These are phyloP conservation scores for Backusella morwellensis DNA, from an alignment of 192 early-diverging fungal species.

Conservation along the genomic window DNA sequence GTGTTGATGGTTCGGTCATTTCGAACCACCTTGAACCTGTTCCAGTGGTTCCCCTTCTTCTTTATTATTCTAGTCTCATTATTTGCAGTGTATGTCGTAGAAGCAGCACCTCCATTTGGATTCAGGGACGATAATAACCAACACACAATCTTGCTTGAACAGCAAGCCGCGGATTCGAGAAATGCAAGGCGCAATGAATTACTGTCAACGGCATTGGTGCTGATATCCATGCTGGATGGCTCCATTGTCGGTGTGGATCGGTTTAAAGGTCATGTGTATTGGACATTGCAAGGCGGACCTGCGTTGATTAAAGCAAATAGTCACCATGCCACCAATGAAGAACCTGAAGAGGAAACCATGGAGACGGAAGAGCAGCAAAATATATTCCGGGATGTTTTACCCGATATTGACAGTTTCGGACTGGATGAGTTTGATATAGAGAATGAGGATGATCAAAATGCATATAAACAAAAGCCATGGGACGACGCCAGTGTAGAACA, in stretches of 20 bases:
- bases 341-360: not conserved
- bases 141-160: not conserved
- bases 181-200: not conserved
- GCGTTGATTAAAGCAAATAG: constrained; percentile 35
- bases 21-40: constrained; percentile 1
- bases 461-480: not conserved
- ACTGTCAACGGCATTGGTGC: constrained; percentile 35
- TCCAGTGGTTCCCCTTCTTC: not conserved
- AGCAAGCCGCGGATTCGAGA: not conserved
- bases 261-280: constrained; percentile 51
- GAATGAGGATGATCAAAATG: not conserved
- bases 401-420: constrained; percentile 1
- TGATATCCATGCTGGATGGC: constrained; percentile 77
- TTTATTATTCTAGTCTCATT: constrained; percentile 2
- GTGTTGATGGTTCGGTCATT: constrained; percentile 16
- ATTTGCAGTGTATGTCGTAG: constrained; percentile 9
- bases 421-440: not conserved
- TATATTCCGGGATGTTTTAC: not conserved
- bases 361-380: not conserved
- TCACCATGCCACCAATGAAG: not conserved
- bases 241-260: constrained; percentile 61
- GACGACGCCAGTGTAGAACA: not conserved
- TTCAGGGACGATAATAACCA: not conserved
- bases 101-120: not conserved
- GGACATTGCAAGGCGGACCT: constrained; percentile 54